These are phyloP conservation scores for Cetraspora pellucida DNA, from an alignment of 192 early-diverging fungal genomes.

Conservation along the genomic window DNA sequence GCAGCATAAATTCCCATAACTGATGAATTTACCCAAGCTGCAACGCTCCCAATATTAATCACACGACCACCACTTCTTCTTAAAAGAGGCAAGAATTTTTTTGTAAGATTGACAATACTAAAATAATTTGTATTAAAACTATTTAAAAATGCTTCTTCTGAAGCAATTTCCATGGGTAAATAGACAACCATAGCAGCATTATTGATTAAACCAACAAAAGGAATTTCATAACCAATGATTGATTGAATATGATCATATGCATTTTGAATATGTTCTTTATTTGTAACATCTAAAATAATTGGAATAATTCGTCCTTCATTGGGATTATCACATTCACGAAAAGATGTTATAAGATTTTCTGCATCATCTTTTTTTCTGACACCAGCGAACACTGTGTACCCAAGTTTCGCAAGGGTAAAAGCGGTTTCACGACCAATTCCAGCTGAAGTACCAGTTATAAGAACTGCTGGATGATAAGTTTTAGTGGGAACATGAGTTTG, in stretches of 20 bases:
- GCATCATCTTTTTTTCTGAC: background rate
- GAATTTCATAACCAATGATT: background rate
- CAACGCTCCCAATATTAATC: constrained; percentile 25
- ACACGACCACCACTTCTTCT: constrained; percentile 19
- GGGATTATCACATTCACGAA: background rate
- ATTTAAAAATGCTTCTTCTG: constrained; percentile 15
- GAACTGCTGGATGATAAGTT: background rate
- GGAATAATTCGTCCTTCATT: background rate
- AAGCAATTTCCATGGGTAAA: constrained; percentile 24
- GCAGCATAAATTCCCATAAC: constrained; percentile 27
- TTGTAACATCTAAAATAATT: background rate
- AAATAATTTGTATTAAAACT: constrained; percentile 35
- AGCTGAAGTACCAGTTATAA: background rate
- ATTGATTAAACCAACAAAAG: constrained; percentile 22
- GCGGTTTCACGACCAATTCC: background rate
- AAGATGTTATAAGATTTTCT: background rate
- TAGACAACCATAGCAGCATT: constrained; percentile 14
- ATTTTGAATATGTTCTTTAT: background rate
- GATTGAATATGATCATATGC: background rate
- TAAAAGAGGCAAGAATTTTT: constrained; percentile 30
- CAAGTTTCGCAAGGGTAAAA: background rate
- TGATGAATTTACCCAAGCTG: constrained; percentile 6
- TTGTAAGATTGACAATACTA: constrained; percentile 27
- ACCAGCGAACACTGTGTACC: constrained; percentile 1
- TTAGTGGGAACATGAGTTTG: background rate